Percentiles rank a stretch among this genome's conserved stretches.
Evolutionary conservation across 2,329 filamentous ascomycete genomes (phyloP).

Genomic region (Ophidiomyces ophidiicola): DNA sequence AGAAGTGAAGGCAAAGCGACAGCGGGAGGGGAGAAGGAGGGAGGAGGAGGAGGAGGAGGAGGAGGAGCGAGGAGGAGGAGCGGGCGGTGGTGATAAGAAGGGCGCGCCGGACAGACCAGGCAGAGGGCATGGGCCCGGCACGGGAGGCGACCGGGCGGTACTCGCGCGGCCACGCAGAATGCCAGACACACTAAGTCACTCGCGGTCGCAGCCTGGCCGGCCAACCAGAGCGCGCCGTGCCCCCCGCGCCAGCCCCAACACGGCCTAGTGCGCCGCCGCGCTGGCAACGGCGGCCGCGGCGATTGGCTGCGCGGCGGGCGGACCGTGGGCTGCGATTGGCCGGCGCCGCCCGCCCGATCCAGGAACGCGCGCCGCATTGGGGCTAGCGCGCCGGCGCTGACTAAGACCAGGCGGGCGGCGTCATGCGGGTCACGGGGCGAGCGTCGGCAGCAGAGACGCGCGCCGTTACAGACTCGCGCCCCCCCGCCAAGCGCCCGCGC

Average conservation of each 20-base stretch:
- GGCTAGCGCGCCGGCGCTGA: too few relatives aligned
- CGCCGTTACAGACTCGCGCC: too few relatives aligned
- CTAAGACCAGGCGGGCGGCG: too few relatives aligned
- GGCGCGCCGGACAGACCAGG: neutral
- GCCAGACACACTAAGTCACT: conserved; percentile 6
- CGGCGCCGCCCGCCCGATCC: too few relatives aligned
- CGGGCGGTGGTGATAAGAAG: neutral
- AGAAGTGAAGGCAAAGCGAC: conserved; percentile 13
- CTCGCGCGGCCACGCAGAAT: conserved; percentile 3
- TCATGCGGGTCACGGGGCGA: too few relatives aligned
- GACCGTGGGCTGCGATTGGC: too few relatives aligned
- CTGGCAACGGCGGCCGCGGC: too few relatives aligned
- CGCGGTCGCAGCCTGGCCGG: neutral
- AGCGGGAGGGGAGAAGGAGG: conserved; percentile 12
- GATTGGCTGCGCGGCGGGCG: too few relatives aligned
- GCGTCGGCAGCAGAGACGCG: too few relatives aligned
- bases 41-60: conserved; percentile 13
- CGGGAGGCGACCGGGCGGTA: neutral
- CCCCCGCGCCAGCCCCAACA: too few relatives aligned
- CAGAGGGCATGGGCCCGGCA: neutral
- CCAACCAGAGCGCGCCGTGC: neutral
- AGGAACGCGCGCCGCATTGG: too few relatives aligned
- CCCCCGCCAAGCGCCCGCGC: conserved; percentile 3
- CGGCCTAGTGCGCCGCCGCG: too few relatives aligned
- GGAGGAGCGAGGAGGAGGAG: conserved; percentile 4